A percentile compares a stretch with the other conserved stretches of the same genome.
Conservation (phyloP, 2,329 filamentous ascomycete genomes). For the Ceratocystis cacaofunesta region DNA sequence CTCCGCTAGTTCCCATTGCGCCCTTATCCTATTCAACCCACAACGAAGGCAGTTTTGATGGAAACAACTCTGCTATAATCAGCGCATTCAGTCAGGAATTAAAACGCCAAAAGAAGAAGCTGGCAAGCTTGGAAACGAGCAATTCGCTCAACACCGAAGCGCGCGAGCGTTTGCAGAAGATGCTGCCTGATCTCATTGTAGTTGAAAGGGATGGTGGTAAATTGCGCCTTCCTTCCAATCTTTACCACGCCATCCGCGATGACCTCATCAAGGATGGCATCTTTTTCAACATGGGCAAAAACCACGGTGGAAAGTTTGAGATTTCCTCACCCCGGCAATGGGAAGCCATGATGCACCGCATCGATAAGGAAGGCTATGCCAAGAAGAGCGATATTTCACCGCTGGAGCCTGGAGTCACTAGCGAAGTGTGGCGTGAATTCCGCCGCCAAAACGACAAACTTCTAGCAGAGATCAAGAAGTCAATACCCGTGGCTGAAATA, state of each 20-base stretch:
- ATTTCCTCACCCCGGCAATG: slow-evolving; percentile 33
- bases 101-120: slow-evolving; percentile 18
- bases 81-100: slow-evolving; percentile 25
- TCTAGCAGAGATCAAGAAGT: slow-evolving; percentile 26
- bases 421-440: slow-evolving; percentile 24
- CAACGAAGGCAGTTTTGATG: slow-evolving; percentile 19
- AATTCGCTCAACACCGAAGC: slow-evolving; percentile 20
- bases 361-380: slow-evolving; percentile 25
- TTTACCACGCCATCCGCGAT: slow-evolving; percentile 49
- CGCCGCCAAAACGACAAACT: slow-evolving; percentile 21
- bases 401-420: slow-evolving; percentile 22
- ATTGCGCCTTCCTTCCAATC: slow-evolving; percentile 37
- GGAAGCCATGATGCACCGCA: slow-evolving; percentile 30
- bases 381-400: slow-evolving; percentile 9
- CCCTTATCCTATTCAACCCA: background rate
- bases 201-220: slow-evolving; percentile 39
- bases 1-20: slow-evolving; percentile 18
- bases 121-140: slow-evolving; percentile 8
- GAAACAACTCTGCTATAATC: slow-evolving; percentile 23
- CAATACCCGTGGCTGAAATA: background rate
- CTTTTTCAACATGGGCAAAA: slow-evolving; percentile 33
- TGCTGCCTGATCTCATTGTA: slow-evolving; percentile 43
- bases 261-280: slow-evolving; percentile 35
- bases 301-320: slow-evolving; percentile 24
- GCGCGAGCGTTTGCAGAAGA: slow-evolving; percentile 30